Conservation (phyloP, 176 grass and related monocot species). For the Eragrostis nindensis region DNA sequence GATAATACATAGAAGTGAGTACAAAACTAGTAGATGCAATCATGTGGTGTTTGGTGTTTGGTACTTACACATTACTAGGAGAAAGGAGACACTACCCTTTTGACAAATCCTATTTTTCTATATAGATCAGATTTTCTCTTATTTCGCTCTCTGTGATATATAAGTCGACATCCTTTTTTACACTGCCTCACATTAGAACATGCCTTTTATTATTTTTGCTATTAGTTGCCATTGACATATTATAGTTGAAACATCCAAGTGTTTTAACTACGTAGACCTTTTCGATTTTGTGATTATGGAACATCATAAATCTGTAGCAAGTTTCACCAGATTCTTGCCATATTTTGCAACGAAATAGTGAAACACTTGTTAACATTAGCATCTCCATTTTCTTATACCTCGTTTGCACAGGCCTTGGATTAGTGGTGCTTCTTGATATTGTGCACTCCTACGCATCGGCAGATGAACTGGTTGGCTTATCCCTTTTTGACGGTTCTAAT, state of each 20-base stretch:
- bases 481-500: constrained; percentile 96
- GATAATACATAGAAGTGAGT: neutral
- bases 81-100: neutral
- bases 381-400: constrained; percentile 36
- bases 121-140: neutral
- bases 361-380: constrained; percentile 12
- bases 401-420: constrained; percentile 68
- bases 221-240: neutral
- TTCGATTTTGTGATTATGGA: constrained; percentile 12
- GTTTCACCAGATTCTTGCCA: neutral
- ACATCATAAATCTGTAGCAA: neutral
- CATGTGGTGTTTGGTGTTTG: neutral
- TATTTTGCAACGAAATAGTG: constrained; percentile 23
- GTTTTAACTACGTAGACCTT: neutral
- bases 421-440: constrained; percentile 91
- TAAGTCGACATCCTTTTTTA: neutral
- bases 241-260: neutral
- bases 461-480: constrained; percentile 85
- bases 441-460: constrained; percentile 95
- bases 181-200: neutral
- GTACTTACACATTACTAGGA: neutral
- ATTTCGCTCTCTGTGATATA: neutral
- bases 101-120: neutral
- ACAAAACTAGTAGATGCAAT: neutral
- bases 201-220: constrained; percentile 22